phyloP scores from a whole-genome alignment of 208 protist species.

The Crithidia expoeki region DNA sequence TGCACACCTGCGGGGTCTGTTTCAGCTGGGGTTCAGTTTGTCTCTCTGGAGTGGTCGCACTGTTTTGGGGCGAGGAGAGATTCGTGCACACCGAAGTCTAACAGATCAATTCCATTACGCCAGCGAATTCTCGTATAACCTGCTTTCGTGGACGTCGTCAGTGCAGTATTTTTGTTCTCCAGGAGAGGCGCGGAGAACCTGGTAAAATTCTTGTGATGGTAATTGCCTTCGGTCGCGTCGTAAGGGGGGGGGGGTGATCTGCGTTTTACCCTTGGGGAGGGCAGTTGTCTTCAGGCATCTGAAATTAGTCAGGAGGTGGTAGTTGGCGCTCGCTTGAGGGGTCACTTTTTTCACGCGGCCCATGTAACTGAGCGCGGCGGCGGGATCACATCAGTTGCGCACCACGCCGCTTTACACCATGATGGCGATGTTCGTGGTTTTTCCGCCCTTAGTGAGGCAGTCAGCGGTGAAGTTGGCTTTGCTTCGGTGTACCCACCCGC shows the following conservation, averaged over 20 bases:
- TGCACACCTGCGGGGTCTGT: too few relatives aligned
- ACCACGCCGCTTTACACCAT: constrained; percentile 34
- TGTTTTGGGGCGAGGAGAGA: too few relatives aligned
- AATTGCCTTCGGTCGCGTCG: too few relatives aligned
- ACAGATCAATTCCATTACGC: too few relatives aligned
- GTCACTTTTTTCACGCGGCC: constrained; percentile 28
- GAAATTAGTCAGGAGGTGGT: constrained; percentile 26
- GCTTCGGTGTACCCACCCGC: constrained; percentile 33
- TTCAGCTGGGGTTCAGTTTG: too few relatives aligned
- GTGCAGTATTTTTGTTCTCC: too few relatives aligned
- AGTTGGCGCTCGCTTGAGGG: constrained; percentile 37
- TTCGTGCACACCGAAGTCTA: too few relatives aligned
- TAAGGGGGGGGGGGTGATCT: constrained; percentile 22
- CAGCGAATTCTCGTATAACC: too few relatives aligned
- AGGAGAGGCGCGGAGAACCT: too few relatives aligned
- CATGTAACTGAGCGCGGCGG: constrained; percentile 12
- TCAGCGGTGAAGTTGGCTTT: constrained; percentile 46
- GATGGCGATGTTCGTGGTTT: constrained; percentile 29
- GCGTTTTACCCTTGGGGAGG: constrained; percentile 38
- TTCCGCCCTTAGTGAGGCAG: constrained; percentile 34
- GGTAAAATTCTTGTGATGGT: too few relatives aligned
- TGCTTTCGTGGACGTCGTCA: too few relatives aligned
- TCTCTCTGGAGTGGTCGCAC: too few relatives aligned
- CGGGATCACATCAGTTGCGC: background rate
- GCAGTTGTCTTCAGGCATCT: constrained; percentile 32